Conservation (phyloP, 2,329 filamentous ascomycete genomes). For the Aspergillus quadricinctus region DNA sequence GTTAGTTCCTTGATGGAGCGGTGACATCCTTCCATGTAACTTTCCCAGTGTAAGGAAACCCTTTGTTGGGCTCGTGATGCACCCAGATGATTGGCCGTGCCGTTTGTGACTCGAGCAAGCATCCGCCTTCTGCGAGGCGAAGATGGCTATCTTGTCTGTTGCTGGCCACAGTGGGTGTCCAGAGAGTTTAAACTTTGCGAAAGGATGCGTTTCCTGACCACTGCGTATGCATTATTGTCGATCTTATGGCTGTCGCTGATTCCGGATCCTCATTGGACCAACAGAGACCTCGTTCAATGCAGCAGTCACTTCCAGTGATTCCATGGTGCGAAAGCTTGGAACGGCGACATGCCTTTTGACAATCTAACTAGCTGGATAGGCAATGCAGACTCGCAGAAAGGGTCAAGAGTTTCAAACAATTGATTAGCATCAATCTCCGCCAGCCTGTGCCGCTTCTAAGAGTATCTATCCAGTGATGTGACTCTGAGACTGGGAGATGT, state of each 20-base stretch:
- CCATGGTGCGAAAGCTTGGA: not conserved
- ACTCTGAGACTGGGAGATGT: not conserved
- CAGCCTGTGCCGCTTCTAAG: not conserved
- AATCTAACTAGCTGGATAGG: not conserved
- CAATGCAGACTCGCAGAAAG: not conserved
- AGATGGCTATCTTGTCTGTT: not conserved
- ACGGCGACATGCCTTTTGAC: not conserved
- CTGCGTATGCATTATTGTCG: not conserved
- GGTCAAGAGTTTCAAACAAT: not conserved
- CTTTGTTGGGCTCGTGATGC: not conserved
- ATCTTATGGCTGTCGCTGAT: not conserved
- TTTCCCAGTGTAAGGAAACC: not conserved
- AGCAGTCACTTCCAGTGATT: not conserved
- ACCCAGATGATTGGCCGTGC: not conserved
- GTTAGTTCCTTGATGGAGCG: slow-evolving; percentile 2
- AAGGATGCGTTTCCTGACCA: not conserved
- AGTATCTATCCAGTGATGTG: not conserved
- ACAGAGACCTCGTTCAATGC: not conserved
- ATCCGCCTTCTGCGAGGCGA: not conserved
- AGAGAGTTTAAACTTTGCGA: not conserved
- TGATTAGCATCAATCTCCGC: not conserved
- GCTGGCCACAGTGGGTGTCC: not conserved
- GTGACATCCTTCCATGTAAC: slow-evolving; percentile 3
- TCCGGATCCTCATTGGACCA: not conserved
- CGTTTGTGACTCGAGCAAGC: not conserved